phyloP scores from a whole-genome alignment of 139 green algal species.

The Tetradesmus lagerheimii region DNA sequence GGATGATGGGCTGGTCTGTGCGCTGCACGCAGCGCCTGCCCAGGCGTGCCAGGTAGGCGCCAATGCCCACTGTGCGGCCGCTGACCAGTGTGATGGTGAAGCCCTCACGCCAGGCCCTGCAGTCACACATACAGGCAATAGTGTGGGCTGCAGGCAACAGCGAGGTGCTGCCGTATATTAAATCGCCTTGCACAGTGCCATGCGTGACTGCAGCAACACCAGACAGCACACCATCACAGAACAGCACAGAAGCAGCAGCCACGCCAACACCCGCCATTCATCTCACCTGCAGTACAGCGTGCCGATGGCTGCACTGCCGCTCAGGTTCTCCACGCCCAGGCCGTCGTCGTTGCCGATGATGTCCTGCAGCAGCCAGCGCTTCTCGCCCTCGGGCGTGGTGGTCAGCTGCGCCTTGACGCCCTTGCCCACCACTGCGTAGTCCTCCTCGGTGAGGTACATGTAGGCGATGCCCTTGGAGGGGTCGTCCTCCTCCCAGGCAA shows the following conservation, averaged over 20 bases:
- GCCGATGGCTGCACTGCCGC: slow-evolving; percentile 95
- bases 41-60: slow-evolving; percentile 97
- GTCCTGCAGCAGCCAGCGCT: slow-evolving; percentile 80
- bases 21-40: slow-evolving; percentile 92
- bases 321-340: slow-evolving; percentile 97
- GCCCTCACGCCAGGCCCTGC: slow-evolving; percentile 73
- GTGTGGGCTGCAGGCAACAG: not conserved
- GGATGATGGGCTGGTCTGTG: slow-evolving; percentile 97
- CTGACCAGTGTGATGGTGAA: slow-evolving; percentile 96
- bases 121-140: not conserved
- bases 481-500: slow-evolving; percentile 83
- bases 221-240: not conserved
- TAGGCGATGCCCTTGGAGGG: slow-evolving; percentile 90
- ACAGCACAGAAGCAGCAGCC: not conserved
- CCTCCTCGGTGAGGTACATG: slow-evolving; percentile 91
- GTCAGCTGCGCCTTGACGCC: slow-evolving; percentile 20
- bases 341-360: slow-evolving; percentile 97
- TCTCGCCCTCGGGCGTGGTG: slow-evolving; percentile 42
- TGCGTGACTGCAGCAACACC: not conserved
- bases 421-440: slow-evolving; percentile 78
- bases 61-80: slow-evolving; percentile 97
- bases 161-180: not conserved
- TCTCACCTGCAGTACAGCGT: slow-evolving; percentile 66
- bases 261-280: not conserved
- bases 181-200: too few species aligned